These are phyloP conservation scores for Trichoderma sp. DNA, from an alignment of 2,329 filamentous ascomycete species.

Conservation along the genomic window DNA sequence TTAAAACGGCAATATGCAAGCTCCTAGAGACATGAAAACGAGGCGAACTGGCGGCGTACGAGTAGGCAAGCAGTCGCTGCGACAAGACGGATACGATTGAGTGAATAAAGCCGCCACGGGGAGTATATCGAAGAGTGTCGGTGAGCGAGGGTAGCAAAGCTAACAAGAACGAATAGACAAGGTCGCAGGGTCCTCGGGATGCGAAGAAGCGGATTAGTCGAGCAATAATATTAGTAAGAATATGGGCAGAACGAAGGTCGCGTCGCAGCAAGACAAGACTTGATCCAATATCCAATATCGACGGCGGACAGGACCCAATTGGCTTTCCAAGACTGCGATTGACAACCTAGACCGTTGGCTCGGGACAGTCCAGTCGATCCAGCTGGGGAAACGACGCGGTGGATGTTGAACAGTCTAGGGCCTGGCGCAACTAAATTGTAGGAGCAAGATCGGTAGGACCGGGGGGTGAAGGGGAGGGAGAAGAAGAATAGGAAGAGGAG, in stretches of 20 bases:
- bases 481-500: conserved; percentile 16
- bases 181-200: conserved; percentile 12
- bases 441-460: not conserved
- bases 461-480: not conserved
- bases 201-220: conserved; percentile 20
- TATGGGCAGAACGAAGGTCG: conserved; percentile 38
- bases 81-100: conserved; percentile 1
- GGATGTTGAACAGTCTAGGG: conserved; percentile 9
- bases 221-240: conserved; percentile 37
- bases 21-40: not conserved
- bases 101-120: conserved; percentile 7
- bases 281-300: conserved; percentile 35
- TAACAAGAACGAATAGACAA: conserved; percentile 21
- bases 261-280: conserved; percentile 32
- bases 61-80: conserved; percentile 7
- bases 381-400: conserved; percentile 19
- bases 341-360: conserved; percentile 1
- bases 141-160: conserved; percentile 23
- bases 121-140: conserved; percentile 18
- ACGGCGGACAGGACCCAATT: conserved; percentile 31
- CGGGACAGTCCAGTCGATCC: conserved; percentile 9
- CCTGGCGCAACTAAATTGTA: conserved; percentile 12
- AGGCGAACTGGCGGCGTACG: conserved; percentile 13
- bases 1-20: conserved; percentile 19
- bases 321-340: conserved; percentile 23